Base-by-base conservation (phyloP, 805 yeast genomes). In the Candida morakotiae region DNA sequence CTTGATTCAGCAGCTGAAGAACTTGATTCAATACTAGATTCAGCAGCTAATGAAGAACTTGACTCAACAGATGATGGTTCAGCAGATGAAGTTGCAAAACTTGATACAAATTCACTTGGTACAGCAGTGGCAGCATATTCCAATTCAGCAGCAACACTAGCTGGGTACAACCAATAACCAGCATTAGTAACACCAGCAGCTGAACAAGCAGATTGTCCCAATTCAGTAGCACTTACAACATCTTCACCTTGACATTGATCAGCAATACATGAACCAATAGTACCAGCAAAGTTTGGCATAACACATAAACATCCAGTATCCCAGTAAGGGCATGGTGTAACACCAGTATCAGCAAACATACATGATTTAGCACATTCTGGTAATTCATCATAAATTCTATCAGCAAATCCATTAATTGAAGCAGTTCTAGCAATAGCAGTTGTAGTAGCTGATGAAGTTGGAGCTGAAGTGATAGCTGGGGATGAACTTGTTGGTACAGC, bases 241-340 rank as follows among this genome's bases (percentile, higher is more conserved):
- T 60, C 56, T 14, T 39, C 29, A 41, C 69, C 67, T 17, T 37
- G 22, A 35, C 75, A 66, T 16, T 62, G 63, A 13, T 44, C 41
- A 19, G 55, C 63, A 25, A 71, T 62, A 56, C 71, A 66, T 33
- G 53, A 45, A 34, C 64, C 69, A 21, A 65, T 59, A 3, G 40
- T 39, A 28, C 57, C 57, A 30, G 49, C 54, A 54, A 60, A 66
- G 28, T 45, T 46, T 29, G 64, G 48, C 62, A 65, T 62, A 28
- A 62, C 65, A 58, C 71, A 66, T 35, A 65, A 55, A 52, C 71
- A 66, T 11, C 71, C 71, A 31, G 70, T 56, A 45, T 66, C 71
- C 50, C 36, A 16, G 55, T 49, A 68, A 31, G 77, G 77, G 44
- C 77, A 71, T 22, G 41, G 34, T 17, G 44, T 14, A 37, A 62